phyloP scores from a whole-genome alignment of 257 asterid species.

The Anisodus acutangulus region DNA sequence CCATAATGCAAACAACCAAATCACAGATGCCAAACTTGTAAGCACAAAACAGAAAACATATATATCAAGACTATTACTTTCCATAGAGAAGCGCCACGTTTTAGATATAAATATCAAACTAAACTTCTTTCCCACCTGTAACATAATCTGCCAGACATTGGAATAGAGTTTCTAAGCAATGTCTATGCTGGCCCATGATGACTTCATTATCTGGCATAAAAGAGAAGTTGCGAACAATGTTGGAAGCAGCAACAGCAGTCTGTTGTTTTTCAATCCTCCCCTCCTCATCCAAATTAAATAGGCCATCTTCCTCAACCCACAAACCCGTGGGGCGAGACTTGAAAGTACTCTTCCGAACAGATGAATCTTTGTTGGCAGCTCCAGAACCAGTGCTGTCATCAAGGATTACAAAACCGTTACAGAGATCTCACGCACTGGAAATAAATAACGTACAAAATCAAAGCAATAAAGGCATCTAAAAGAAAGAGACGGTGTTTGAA shows the following conservation, averaged over 20 bases:
- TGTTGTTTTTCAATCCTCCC: slow-evolving; percentile 91
- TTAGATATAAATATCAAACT: neutral
- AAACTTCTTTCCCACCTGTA: slow-evolving; percentile 58
- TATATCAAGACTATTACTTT: slow-evolving; percentile 14
- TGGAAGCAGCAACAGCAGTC: slow-evolving; percentile 95
- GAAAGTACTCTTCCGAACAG: slow-evolving; percentile 54
- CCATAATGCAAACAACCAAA: neutral
- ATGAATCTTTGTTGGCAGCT: slow-evolving; percentile 61
- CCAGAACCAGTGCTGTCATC: slow-evolving; percentile 58
- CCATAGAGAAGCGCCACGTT: neutral
- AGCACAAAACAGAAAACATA: slow-evolving; percentile 18
- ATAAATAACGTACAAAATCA: neutral
- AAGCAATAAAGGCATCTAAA: neutral
- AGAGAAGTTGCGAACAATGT: slow-evolving; percentile 87
- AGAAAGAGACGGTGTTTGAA: neutral
- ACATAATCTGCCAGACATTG: slow-evolving; percentile 89
- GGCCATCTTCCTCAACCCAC: slow-evolving; percentile 99
- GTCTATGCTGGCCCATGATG: slow-evolving; percentile 95
- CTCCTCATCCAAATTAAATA: slow-evolving; percentile 89
- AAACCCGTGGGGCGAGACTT: slow-evolving; percentile 75
- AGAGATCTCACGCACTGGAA: slow-evolving; percentile 13
- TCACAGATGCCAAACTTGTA: neutral
- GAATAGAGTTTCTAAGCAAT: slow-evolving; percentile 88
- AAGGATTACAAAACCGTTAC: slow-evolving; percentile 16
- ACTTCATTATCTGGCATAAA: slow-evolving; percentile 98